Evolutionary conservation across 2,329 filamentous ascomycete species (phyloP).

Genomic region (Plectosphaerella sp.): DNA sequence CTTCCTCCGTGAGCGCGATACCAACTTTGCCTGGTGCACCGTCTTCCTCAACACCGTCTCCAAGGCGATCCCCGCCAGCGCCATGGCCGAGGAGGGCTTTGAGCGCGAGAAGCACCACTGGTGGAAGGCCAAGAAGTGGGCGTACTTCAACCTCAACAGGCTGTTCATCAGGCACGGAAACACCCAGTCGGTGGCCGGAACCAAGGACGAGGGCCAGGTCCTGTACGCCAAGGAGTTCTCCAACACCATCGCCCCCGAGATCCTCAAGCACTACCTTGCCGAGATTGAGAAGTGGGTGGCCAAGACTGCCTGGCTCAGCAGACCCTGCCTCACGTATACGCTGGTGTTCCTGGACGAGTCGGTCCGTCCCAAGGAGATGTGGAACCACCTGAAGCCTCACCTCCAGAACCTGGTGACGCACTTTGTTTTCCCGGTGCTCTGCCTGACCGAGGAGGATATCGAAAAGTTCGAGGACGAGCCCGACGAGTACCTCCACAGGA

Average conservation of each 20-base stretch:
- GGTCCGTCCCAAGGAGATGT: conserved; percentile 95
- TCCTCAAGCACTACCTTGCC: conserved; percentile 87
- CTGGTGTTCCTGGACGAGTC: conserved; percentile 96
- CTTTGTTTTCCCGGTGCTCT: conserved; percentile 92
- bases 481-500: conserved; percentile 93
- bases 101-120: conserved; percentile 93
- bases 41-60: conserved; percentile 87
- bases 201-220: conserved; percentile 70
- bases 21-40: conserved; percentile 93
- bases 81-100: conserved; percentile 71
- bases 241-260: conserved; percentile 87
- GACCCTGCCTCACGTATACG: conserved; percentile 88
- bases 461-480: conserved; percentile 93
- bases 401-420: conserved; percentile 91
- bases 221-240: conserved; percentile 90
- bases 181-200: conserved; percentile 55
- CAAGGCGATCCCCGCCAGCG: conserved; percentile 74
- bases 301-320: conserved; percentile 91
- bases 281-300: conserved; percentile 98
- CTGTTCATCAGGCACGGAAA: conserved; percentile 97
- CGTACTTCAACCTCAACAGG: conserved; percentile 94
- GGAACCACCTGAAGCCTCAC: conserved; percentile 89
- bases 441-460: conserved; percentile 85
- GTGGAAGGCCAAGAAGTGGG: conserved; percentile 99
- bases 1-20: conserved; percentile 71